Evolutionary conservation across 495 filamentous ascomycete genomes (phyloP).

Genomic region (Penicillium lagena): DNA sequence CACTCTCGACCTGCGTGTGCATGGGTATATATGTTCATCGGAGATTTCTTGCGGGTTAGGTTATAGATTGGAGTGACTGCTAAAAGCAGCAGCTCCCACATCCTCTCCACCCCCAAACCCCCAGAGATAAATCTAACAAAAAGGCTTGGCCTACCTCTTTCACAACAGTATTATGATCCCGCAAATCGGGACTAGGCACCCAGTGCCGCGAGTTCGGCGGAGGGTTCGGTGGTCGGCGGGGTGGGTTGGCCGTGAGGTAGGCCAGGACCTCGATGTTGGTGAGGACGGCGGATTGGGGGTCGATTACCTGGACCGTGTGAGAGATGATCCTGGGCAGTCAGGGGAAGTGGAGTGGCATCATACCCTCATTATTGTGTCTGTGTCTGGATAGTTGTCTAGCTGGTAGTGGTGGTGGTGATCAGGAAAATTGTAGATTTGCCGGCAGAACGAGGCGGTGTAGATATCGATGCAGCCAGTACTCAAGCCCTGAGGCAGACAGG

Average conservation of each 20-base stretch:
- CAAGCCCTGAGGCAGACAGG: too few species aligned
- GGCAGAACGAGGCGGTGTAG: constrained; percentile 9
- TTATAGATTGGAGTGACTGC: too few species aligned
- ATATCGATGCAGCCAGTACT: too few species aligned
- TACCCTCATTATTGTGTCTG: constrained; percentile 26
- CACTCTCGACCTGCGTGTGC: not conserved
- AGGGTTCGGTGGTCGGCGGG: constrained; percentile 33
- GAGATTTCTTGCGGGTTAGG: too few species aligned
- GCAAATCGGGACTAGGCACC: constrained; percentile 35
- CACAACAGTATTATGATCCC: constrained; percentile 45
- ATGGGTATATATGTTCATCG: too few species aligned
- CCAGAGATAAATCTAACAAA: not conserved
- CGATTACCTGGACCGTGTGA: constrained; percentile 45
- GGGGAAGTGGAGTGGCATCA: not conserved
- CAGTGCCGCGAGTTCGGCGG: constrained; percentile 34
- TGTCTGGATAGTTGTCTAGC: not conserved
- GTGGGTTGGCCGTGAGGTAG: constrained; percentile 46
- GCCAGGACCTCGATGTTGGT: constrained; percentile 60
- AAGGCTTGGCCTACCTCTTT: constrained; percentile 32
- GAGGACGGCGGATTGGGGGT: constrained; percentile 55
- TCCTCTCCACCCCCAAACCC: too few species aligned
- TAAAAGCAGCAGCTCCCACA: too few species aligned
- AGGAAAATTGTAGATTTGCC: constrained; percentile 23
- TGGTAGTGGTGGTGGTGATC: not conserved
- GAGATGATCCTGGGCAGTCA: not conserved